Percentiles rank a stretch among this genome's conserved stretches.
phyloP scores from a whole-genome alignment of 345 rosid species.

The Eucalyptus coolabah region DNA sequence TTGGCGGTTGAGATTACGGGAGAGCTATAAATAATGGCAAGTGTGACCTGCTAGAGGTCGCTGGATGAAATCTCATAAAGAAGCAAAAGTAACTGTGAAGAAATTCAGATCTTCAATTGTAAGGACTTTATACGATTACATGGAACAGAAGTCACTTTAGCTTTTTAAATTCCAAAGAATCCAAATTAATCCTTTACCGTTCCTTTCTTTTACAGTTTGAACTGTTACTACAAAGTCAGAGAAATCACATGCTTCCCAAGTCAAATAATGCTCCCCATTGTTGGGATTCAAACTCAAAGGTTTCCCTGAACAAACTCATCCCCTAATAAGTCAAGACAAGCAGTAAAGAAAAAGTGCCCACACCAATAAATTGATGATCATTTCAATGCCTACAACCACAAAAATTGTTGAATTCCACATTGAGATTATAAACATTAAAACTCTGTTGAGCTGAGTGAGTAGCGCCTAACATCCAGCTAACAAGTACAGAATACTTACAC shows the following conservation, averaged over 20 bases:
- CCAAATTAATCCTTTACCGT: neutral
- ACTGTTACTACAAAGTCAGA: neutral
- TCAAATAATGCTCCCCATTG: neutral
- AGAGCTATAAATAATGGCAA: neutral
- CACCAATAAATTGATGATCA: neutral
- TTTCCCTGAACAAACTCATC: neutral
- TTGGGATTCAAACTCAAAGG: neutral
- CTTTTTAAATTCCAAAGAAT: neutral
- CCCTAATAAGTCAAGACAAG: neutral
- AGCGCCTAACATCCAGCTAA: neutral
- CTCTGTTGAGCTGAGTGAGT: neutral
- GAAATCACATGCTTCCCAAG: no score
- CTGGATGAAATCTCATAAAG: neutral
- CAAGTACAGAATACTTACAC: conserved; percentile 42
- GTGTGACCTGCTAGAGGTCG: neutral
- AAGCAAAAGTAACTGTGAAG: neutral
- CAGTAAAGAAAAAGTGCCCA: neutral
- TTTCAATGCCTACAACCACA: neutral
- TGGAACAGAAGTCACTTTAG: neutral
- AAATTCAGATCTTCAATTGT: neutral
- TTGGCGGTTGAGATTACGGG: neutral
- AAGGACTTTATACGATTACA: neutral
- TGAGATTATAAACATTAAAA: neutral
- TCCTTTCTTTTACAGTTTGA: neutral
- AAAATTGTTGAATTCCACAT: neutral